Conservation (phyloP, 306 rosid genomes). For the Neltuma alba region DNA sequence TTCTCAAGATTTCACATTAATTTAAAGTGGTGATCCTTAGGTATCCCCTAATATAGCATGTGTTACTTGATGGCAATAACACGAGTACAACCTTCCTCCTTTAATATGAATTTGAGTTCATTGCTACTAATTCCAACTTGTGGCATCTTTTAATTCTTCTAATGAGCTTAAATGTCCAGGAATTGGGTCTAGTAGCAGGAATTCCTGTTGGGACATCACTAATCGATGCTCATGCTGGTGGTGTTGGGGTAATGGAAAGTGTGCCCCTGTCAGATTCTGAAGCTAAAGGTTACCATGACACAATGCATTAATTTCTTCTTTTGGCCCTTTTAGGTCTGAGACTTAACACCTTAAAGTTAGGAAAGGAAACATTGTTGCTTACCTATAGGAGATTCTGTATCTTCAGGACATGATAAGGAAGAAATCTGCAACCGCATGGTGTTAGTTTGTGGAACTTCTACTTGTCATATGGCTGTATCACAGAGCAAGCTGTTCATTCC, state of each 20-base stretch:
- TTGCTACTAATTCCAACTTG: constrained; percentile 19
- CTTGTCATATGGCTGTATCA: constrained; percentile 96
- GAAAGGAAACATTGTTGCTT: constrained; percentile 28
- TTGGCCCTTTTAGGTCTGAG: neutral
- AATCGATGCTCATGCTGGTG: constrained; percentile 99
- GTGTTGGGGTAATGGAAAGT: constrained; percentile 95
- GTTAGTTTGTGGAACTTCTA: constrained; percentile 96
- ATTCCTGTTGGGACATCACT: constrained; percentile 94
- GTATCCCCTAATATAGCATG: constrained; percentile 42
- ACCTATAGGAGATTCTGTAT: constrained; percentile 27
- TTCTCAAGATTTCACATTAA: constrained; percentile 52
- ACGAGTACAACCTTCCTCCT: constrained; percentile 12
- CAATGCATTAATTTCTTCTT: neutral
- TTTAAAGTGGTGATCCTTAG: constrained; percentile 55
- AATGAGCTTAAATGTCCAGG: constrained; percentile 62
- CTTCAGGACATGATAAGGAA: constrained; percentile 65
- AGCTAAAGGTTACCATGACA: constrained; percentile 55
- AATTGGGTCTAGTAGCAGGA: constrained; percentile 81
- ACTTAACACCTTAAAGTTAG: neutral
- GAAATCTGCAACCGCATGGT: constrained; percentile 76
- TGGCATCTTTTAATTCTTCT: constrained; percentile 20
- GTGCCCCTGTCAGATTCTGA: constrained; percentile 53
- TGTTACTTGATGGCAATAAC: constrained; percentile 43
- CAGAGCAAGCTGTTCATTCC: constrained; percentile 84
- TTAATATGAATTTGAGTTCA: constrained; percentile 43